phyloP scores from a whole-genome alignment of 352 stramenopile genomes.

The Blastocystis sp. region DNA sequence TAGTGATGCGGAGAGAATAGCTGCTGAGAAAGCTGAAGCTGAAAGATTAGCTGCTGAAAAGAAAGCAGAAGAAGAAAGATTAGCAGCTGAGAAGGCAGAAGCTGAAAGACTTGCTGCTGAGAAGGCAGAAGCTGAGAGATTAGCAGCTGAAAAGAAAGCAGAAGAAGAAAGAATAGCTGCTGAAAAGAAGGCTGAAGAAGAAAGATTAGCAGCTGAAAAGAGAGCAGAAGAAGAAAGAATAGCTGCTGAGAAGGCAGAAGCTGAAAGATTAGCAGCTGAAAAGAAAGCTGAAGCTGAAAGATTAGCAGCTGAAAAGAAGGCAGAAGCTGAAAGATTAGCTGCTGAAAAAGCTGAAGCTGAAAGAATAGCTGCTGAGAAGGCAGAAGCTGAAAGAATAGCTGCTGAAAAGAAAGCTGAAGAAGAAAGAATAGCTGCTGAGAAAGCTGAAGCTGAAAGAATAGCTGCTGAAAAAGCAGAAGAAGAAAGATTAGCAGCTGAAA shows the following conservation, averaged over 20 bases:
- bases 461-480: background rate
- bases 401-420: background rate
- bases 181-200: background rate
- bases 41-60: background rate
- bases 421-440: constrained; percentile 1
- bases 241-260: background rate
- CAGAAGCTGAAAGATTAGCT: background rate
- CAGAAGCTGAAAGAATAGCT: background rate
- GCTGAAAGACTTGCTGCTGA: background rate
- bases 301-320: background rate
- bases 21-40: background rate
- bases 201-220: constrained; percentile 14
- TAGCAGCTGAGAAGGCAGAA: background rate
- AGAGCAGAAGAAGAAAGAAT: background rate
- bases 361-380: background rate
- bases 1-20: background rate
- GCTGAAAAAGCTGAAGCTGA: background rate
- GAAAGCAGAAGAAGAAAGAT: background rate
- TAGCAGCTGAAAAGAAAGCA: background rate
- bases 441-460: background rate
- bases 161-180: background rate
- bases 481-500: background rate
- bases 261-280: background rate
- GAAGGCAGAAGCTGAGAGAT: background rate
- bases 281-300: background rate